These are phyloP conservation scores for Colletotrichum endophyticum DNA, from an alignment of 2,329 filamentous ascomycete genomes.

Conservation along the genomic window DNA sequence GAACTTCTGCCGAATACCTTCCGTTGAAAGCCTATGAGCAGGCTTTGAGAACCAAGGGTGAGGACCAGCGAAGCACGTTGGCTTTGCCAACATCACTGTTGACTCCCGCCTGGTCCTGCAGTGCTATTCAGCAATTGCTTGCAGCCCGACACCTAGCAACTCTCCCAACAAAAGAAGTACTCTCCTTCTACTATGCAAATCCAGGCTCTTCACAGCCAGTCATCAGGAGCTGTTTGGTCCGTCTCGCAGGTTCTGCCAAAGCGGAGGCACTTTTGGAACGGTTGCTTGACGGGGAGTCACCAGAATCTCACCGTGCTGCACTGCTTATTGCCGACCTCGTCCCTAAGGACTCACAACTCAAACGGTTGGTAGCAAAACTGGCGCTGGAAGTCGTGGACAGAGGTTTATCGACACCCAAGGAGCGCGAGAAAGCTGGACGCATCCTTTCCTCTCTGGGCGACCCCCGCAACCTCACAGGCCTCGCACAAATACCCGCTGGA, in stretches of 20 bases:
- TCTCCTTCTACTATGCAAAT: not conserved
- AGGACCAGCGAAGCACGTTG: not conserved
- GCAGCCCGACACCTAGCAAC: not conserved
- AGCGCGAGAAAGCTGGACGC: not conserved
- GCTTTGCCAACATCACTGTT: not conserved
- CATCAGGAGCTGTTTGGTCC: not conserved
- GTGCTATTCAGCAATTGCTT: not conserved
- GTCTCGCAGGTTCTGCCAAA: not conserved
- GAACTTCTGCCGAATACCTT: not conserved
- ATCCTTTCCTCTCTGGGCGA: not conserved
- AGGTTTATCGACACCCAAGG: not conserved
- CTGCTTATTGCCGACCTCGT: not conserved
- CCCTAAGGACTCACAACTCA: not conserved
- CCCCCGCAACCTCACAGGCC: not conserved
- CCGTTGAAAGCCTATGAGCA: accelerated
- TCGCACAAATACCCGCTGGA: not conserved
- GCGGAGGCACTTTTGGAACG: not conserved
- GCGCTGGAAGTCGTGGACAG: not conserved
- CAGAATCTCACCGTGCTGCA: not conserved
- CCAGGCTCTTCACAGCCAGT: not conserved
- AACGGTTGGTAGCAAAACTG: not conserved
- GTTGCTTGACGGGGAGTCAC: not conserved
- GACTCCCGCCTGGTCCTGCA: not conserved
- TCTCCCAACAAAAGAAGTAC: not conserved
- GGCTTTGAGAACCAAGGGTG: not conserved